phyloP scores from a whole-genome alignment of 208 protist genomes.

The Leishmania tarentolae region DNA sequence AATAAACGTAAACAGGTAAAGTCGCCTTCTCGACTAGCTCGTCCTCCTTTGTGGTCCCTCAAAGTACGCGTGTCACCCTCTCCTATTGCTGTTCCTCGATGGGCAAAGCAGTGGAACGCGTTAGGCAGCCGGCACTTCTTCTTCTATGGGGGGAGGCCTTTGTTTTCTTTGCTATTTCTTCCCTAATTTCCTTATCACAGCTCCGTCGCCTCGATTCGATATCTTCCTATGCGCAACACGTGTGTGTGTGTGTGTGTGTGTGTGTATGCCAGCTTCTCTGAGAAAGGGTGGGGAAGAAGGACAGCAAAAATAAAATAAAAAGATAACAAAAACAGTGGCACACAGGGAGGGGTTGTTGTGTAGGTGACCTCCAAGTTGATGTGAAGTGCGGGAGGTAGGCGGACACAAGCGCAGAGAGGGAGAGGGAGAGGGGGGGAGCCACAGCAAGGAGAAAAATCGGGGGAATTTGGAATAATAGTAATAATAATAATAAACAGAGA shows the following conservation, averaged over 20 bases:
- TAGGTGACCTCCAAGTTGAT: neutral
- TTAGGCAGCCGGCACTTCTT: neutral
- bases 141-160: neutral
- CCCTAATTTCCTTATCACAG: neutral
- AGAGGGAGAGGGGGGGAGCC: neutral
- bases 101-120: neutral
- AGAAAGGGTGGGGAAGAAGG: neutral
- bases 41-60: neutral
- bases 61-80: neutral
- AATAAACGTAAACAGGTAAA: neutral
- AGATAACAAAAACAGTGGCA: neutral
- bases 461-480: neutral
- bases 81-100: neutral
- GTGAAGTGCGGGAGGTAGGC: neutral
- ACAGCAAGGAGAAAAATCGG: neutral
- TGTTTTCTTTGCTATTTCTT: neutral
- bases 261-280: neutral
- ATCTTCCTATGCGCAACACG: neutral
- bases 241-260: neutral
- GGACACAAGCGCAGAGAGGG: neutral
- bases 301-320: neutral
- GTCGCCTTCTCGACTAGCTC: neutral
- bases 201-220: neutral
- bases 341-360: neutral
- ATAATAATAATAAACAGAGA: neutral